Evolutionary conservation across 768 basidiomycete species (phyloP).

Genomic region (Mycena amicta): DNA sequence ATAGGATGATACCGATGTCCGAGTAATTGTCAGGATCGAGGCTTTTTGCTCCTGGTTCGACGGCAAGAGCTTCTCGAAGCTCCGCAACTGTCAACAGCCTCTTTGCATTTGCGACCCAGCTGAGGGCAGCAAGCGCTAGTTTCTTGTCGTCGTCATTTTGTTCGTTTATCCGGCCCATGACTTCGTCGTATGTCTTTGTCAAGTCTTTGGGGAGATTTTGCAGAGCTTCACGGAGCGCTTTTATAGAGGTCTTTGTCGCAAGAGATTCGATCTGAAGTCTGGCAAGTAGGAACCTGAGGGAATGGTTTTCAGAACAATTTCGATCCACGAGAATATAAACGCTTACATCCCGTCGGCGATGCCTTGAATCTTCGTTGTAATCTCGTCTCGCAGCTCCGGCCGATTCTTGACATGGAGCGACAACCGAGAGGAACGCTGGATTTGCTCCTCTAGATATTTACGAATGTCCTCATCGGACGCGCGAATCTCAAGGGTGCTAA

Average conservation of each 20-base stretch:
- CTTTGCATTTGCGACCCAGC: conserved; percentile 8
- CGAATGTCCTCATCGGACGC: no score
- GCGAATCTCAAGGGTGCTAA: neutral
- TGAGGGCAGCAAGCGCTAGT: conserved; percentile 1
- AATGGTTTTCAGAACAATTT: no score
- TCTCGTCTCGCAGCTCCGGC: no score
- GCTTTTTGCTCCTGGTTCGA: neutral
- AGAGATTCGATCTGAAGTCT: conserved; percentile 11
- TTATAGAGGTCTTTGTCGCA: neutral
- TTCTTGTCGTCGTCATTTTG: conserved; percentile 3
- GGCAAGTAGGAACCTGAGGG: conserved; percentile 37
- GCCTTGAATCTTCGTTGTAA: no score
- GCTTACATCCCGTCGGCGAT: no score
- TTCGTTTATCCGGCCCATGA: conserved; percentile 9
- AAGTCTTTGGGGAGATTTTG: conserved; percentile 4
- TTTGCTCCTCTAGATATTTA: no score
- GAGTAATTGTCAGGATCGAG: no score
- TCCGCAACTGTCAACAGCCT: conserved; percentile 7
- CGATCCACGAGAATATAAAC: no score
- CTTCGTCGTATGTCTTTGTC: neutral
- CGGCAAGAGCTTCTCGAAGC: conserved; percentile 10
- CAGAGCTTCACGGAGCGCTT: neutral
- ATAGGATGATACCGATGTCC: no score
- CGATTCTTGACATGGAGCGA: no score
- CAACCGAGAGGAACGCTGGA: no score